phyloP scores from a whole-genome alignment of 345 rosid genomes.

The Mercurialis annua region DNA sequence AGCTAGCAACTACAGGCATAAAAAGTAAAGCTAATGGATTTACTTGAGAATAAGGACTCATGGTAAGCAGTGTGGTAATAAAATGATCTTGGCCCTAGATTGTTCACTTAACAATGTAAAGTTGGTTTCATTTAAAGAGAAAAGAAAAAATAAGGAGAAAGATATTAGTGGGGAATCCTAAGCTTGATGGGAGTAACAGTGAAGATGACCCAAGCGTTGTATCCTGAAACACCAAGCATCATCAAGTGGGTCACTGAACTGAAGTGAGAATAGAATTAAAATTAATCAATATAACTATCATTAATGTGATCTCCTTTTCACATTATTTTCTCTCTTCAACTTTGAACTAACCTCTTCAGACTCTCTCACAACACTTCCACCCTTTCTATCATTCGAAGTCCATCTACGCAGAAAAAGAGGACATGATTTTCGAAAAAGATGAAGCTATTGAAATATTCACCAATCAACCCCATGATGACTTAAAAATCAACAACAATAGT shows the following conservation, averaged over 20 bases:
- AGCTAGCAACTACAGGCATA: slow-evolving; percentile 4
- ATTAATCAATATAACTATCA: slow-evolving; percentile 16
- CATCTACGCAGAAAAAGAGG: slow-evolving; percentile 9
- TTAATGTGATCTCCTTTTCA: slow-evolving; percentile 26
- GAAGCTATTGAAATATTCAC: slow-evolving; percentile 27
- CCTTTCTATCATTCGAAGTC: slow-evolving; percentile 11
- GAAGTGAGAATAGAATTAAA: slow-evolving; percentile 25
- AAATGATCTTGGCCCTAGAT: slow-evolving; percentile 26
- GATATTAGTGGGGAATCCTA: slow-evolving; percentile 54
- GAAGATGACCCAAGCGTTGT: slow-evolving; percentile 44
- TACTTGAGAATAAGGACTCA: slow-evolving; percentile 8
- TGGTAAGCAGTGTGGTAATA: slow-evolving; percentile 19
- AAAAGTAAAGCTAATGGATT: slow-evolving; percentile 1
- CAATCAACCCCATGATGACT: slow-evolving; percentile 20
- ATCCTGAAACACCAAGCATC: slow-evolving; percentile 44
- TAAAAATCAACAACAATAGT: slow-evolving; percentile 14
- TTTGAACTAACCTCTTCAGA: slow-evolving; percentile 31
- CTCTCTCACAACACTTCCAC: slow-evolving; percentile 25
- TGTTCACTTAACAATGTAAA: slow-evolving; percentile 35
- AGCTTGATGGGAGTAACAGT: slow-evolving; percentile 41
- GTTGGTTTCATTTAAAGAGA: slow-evolving; percentile 33
- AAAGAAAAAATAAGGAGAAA: slow-evolving; percentile 17
- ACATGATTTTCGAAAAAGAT: slow-evolving; percentile 44
- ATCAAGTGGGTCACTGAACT: slow-evolving; percentile 33
- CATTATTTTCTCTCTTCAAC: slow-evolving; percentile 29